These are phyloP conservation scores for Phallus indusiatus DNA, from an alignment of 768 basidiomycete species.

Conservation along the genomic window DNA sequence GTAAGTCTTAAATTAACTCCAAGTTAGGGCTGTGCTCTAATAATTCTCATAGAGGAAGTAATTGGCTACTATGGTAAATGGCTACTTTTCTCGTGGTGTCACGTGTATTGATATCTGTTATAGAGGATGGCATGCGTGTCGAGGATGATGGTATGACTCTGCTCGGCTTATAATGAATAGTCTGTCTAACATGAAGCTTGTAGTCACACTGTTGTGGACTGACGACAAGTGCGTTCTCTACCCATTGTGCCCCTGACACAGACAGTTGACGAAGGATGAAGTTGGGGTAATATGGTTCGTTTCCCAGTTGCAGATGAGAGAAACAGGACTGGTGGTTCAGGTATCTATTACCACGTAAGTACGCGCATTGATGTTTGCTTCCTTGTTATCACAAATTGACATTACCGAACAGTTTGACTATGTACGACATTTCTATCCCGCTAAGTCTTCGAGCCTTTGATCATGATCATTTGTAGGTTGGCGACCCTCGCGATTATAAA, in stretches of 20 bases:
- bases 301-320: slow-evolving; percentile 44
- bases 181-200: background rate
- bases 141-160: slow-evolving; percentile 40
- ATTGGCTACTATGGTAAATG: slow-evolving; percentile 50
- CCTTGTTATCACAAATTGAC: background rate
- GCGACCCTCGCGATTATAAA: slow-evolving; percentile 57
- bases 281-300: slow-evolving; percentile 64
- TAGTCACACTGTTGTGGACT: slow-evolving; percentile 52
- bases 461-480: slow-evolving; percentile 37
- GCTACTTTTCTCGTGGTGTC: background rate
- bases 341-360: slow-evolving; percentile 59
- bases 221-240: slow-evolving; percentile 60
- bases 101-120: slow-evolving; percentile 3
- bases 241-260: background rate
- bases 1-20: slow-evolving; percentile 23
- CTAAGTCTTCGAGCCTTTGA: slow-evolving; percentile 1
- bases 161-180: background rate
- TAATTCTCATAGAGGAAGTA: slow-evolving; percentile 39
- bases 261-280: slow-evolving; percentile 13
- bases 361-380: background rate
- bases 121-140: slow-evolving; percentile 47
- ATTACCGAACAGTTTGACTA: background rate
- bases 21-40: background rate
- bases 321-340: slow-evolving; percentile 57
- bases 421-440: background rate